Evolutionary conservation across 2,329 filamentous ascomycete species (phyloP).

Genomic region (Hymenoscyphus salicellus): DNA sequence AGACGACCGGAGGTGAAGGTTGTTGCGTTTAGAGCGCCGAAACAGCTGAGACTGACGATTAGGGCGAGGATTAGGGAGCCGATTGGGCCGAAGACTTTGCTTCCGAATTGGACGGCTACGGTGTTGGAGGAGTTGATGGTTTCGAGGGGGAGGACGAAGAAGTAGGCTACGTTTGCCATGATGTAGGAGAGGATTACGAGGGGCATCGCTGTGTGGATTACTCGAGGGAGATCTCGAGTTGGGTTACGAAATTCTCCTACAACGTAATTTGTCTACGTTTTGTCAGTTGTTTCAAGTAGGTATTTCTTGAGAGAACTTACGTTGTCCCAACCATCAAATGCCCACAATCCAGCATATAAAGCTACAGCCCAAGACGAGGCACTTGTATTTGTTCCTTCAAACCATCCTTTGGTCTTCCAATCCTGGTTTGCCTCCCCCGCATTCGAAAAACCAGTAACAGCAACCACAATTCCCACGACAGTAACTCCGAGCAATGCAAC

Average conservation of each 20-base stretch:
- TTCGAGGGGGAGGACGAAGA: constrained; percentile 80
- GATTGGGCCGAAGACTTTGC: constrained; percentile 79
- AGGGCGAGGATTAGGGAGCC: constrained; percentile 83
- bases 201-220: constrained; percentile 95
- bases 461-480: constrained; percentile 83
- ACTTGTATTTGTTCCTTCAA: constrained; percentile 76
- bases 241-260: constrained; percentile 96
- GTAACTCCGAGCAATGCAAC: constrained; percentile 83
- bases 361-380: constrained; percentile 89
- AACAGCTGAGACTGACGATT: constrained; percentile 85
- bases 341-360: constrained; percentile 93
- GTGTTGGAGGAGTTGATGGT: constrained; percentile 87
- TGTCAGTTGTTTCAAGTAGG: constrained; percentile 27
- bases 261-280: constrained; percentile 83
- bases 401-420: constrained; percentile 88
- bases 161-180: constrained; percentile 88
- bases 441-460: constrained; percentile 76
- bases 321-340: constrained; percentile 98
- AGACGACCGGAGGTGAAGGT: constrained; percentile 91
- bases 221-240: constrained; percentile 80
- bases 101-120: constrained; percentile 90
- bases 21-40: constrained; percentile 90
- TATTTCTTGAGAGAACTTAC: constrained; percentile 51
- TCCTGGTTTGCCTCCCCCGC: constrained; percentile 72
- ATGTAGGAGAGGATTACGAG: constrained; percentile 88